Percentiles rank a stretch among this genome's conserved stretches.
These are phyloP conservation scores for Gomphus sp. DNA, from an alignment of 1,284 basidiomycete genomes.

Conservation along the genomic window DNA sequence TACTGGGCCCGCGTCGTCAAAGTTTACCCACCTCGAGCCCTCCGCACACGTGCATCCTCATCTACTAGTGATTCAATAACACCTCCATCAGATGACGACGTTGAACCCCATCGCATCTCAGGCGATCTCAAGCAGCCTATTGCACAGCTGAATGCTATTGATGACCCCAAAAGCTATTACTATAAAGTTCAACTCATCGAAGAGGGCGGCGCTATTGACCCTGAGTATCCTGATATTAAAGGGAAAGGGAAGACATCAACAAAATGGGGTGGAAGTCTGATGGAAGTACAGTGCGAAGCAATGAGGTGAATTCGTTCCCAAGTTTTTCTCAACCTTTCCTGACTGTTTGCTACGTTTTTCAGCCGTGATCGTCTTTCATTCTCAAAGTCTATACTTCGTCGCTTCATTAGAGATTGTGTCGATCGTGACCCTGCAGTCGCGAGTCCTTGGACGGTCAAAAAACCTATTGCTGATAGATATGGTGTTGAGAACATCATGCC, in stretches of 20 bases:
- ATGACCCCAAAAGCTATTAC: constrained; percentile 77
- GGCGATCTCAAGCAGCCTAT: constrained; percentile 70
- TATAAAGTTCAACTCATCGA: constrained; percentile 86
- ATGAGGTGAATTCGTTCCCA: constrained; percentile 56
- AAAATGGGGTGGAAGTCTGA: constrained; percentile 58
- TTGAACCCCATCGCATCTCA: constrained; percentile 56
- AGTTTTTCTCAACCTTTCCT: not conserved
- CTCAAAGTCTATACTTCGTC: constrained; percentile 92
- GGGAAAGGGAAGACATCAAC: constrained; percentile 35
- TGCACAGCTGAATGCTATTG: constrained; percentile 62
- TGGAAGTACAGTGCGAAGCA: constrained; percentile 72
- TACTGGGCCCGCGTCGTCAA: constrained; percentile 71
- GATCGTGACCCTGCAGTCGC: constrained; percentile 85
- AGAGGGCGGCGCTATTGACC: constrained; percentile 37
- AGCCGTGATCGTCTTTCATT: constrained; percentile 93
- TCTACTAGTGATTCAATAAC: constrained; percentile 16
- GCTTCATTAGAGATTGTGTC: constrained; percentile 92
- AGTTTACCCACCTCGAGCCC: constrained; percentile 58
- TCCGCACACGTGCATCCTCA: constrained; percentile 24
- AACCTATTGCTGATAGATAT: constrained; percentile 72
- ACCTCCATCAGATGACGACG: constrained; percentile 28
- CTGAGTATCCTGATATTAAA: constrained; percentile 7
- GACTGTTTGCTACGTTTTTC: not conserved
- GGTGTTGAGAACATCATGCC: constrained; percentile 80
- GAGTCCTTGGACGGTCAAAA: constrained; percentile 92